phyloP scores from a whole-genome alignment of 1,139 yeast genomes.

The Blastobotrys malaysiensis region DNA sequence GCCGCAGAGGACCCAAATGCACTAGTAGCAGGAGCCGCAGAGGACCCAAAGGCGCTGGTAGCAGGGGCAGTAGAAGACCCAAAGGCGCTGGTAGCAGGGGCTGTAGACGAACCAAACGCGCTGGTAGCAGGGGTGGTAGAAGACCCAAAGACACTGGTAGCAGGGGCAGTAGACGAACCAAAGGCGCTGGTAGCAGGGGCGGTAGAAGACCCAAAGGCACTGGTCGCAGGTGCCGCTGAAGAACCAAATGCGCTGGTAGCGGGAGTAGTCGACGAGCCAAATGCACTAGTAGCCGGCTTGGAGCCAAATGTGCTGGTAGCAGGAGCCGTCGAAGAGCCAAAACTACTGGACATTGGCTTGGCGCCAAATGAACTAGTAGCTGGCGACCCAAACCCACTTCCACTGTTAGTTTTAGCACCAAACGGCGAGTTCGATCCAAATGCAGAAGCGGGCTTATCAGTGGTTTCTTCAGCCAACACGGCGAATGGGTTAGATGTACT shows the following conservation, averaged over 20 bases:
- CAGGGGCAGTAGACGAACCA: slow-evolving; percentile 3
- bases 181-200: slow-evolving; percentile 6
- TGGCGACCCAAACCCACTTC: background rate
- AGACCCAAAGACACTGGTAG: background rate
- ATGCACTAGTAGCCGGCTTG: slow-evolving; percentile 16
- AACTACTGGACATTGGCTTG: background rate
- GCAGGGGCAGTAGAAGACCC: slow-evolving; percentile 19
- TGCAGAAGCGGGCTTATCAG: background rate
- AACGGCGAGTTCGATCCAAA: background rate
- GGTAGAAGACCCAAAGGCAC: slow-evolving; percentile 13
- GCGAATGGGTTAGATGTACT: slow-evolving; percentile 1
- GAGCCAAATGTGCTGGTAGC: slow-evolving; percentile 22
- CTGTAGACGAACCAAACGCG: slow-evolving; percentile 11
- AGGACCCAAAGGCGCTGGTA: slow-evolving; percentile 17
- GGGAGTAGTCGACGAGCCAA: slow-evolving; percentile 9
- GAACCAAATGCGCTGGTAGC: slow-evolving; percentile 21
- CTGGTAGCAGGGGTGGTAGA: background rate
- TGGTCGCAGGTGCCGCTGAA: slow-evolving; percentile 13
- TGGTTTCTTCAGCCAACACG: background rate
- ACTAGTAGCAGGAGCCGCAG: slow-evolving; percentile 10
- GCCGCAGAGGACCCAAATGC: slow-evolving; percentile 20
- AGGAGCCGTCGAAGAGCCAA: slow-evolving; percentile 12
- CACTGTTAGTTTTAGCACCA: background rate
- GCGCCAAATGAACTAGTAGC: background rate
- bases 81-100: slow-evolving; percentile 18